phyloP scores from a whole-genome alignment of 345 rosid genomes.

The Camelina neglecta region DNA sequence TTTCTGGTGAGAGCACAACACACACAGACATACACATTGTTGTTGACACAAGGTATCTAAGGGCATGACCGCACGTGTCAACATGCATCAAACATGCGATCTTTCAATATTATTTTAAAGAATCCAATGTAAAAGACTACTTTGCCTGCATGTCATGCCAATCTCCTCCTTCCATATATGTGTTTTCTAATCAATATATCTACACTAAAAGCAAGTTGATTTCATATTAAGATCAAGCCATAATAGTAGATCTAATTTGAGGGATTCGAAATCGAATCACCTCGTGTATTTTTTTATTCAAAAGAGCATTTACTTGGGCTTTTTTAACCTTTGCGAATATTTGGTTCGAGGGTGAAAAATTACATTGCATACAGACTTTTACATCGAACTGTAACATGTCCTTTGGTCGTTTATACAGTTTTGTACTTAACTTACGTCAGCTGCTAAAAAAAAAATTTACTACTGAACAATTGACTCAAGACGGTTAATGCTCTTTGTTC shows the following conservation, averaged over 20 bases:
- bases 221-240: constrained; percentile 6
- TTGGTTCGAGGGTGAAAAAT: not conserved
- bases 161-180: not conserved
- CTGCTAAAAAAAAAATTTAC: not conserved
- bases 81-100: constrained; percentile 43
- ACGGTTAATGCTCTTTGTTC: not conserved
- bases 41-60: constrained; percentile 46
- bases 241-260: constrained; percentile 10
- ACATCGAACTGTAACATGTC: constrained; percentile 6
- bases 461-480: not conserved
- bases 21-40: constrained; percentile 7
- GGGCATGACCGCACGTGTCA: constrained; percentile 47
- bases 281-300: not conserved
- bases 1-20: constrained; percentile 29
- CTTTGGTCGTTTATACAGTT: constrained; percentile 1
- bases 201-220: constrained; percentile 14
- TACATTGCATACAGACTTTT: not conserved
- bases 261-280: not conserved
- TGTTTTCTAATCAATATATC: not conserved
- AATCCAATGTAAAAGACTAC: constrained; percentile 40
- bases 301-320: not conserved
- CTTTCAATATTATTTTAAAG: constrained; percentile 10
- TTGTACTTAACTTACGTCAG: not conserved
- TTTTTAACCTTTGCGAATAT: not conserved
- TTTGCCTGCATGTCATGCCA: constrained; percentile 39